Base-by-base conservation (phyloP, 345 rosid species). In the Brassica juncea region DNA sequence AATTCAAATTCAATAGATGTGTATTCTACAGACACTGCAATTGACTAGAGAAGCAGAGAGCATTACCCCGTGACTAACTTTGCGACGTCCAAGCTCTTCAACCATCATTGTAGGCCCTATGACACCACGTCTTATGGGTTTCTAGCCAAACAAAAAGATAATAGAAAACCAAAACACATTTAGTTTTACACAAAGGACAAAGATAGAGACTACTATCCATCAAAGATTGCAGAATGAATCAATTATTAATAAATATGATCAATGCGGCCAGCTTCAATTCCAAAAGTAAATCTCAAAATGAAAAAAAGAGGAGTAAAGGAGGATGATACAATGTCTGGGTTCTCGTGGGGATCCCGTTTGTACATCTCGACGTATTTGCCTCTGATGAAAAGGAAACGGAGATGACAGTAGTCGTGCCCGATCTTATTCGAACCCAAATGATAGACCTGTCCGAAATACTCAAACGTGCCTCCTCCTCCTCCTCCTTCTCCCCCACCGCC, bases 291-390 rank as follows among this genome's bases (percentile, higher is more conserved):
- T 3, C 10, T 52, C 39, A 70, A 34, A 34, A 32, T 32, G 0
- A 47, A 44, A 44, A 25, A 25, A 12, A 32, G 21, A 52, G 16
- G 42, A 44, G 23, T 61, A 32, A 47, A 15, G 58, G 66, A 44
- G 15, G 57, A 37, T 0, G 90, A 72, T 86, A 94, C 99, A 86
- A 90, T 86, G 82, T 93, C 97, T 8, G 94, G 94, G 58, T 82
- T 86, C 75, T 92, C 93, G 16, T 91, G 96, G 77, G 99, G 99
- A 82, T 94, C 96, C 74, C 92, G 88, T 80, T 87, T 94, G 81
- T 91, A 93, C 99, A 95, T 89, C 86, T 88, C 86, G 5, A 95
- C 94, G 39, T 84, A 86, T 87, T 88, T 93, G 77, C 99, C 96
- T 80, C 88, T 84, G 1, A 95, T 82, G 81, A 80, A 88, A 44